Percentiles rank a stretch among this genome's conserved stretches.
These are phyloP conservation scores for Daldinia eschscholtzii DNA, from an alignment of 2,329 filamentous ascomycete species.

Conservation along the genomic window DNA sequence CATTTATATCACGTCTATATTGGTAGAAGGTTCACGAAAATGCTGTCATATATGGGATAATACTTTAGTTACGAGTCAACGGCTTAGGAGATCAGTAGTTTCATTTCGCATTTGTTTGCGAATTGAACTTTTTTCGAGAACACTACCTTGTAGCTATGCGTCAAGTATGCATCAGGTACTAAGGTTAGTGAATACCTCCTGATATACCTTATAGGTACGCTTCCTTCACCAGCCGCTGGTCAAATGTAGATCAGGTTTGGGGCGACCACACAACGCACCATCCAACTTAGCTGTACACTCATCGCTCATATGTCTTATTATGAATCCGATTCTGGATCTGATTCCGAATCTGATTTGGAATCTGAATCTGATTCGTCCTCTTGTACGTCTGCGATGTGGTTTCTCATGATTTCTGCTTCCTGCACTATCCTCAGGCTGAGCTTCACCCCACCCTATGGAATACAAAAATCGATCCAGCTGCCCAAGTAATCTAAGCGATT, in stretches of 20 bases:
- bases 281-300: neutral
- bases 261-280: neutral
- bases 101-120: neutral
- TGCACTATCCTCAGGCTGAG: neutral
- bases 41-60: neutral
- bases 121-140: neutral
- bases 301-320: neutral
- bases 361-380: neutral
- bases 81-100: neutral
- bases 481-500: conserved; percentile 83
- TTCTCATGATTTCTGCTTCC: neutral
- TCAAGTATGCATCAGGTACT: neutral
- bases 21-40: neutral
- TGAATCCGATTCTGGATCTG: too few species aligned
- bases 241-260: neutral
- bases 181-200: neutral
- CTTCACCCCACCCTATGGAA: conserved; percentile 59
- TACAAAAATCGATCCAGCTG: conserved; percentile 89
- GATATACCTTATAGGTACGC: neutral
- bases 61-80: neutral
- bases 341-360: neutral
- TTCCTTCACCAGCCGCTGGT: neutral
- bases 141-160: neutral
- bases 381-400: too few species aligned
- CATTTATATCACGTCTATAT: neutral